Evolutionary conservation across 805 yeast species (phyloP).

Genomic region (Zygosaccharomyces gambellarensis): DNA sequence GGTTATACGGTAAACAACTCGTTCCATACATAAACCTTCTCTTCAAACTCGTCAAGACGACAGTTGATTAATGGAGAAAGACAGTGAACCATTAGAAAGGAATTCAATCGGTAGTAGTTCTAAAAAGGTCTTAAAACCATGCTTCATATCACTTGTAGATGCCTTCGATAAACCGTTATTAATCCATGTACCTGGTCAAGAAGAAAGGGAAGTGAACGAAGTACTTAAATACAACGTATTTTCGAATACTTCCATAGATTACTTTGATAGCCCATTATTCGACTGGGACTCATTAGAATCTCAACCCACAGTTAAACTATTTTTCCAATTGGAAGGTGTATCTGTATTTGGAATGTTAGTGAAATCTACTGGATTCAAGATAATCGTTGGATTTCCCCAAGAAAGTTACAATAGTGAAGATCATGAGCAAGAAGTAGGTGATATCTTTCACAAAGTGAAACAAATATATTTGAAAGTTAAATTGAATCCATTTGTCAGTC

Average conservation of each 20-base stretch:
- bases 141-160: slow-evolving; percentile 28
- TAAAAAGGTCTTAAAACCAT: slow-evolving; percentile 10
- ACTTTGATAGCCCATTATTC: slow-evolving; percentile 28
- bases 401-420: slow-evolving; percentile 10
- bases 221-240: slow-evolving; percentile 30
- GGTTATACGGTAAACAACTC: not conserved
- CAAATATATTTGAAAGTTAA: slow-evolving; percentile 24
- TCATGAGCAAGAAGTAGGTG: slow-evolving; percentile 10
- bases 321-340: slow-evolving; percentile 30
- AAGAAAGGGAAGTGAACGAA: slow-evolving; percentile 17
- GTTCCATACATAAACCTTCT: not conserved
- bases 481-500: slow-evolving; percentile 25
- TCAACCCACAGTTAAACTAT: slow-evolving; percentile 16
- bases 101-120: not conserved
- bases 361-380: slow-evolving; percentile 29
- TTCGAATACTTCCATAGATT: slow-evolving; percentile 33
- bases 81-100: not conserved
- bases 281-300: slow-evolving; percentile 21
- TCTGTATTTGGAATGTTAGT: slow-evolving; percentile 30
- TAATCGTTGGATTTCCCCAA: slow-evolving; percentile 26
- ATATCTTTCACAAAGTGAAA: slow-evolving; percentile 23
- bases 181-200: slow-evolving; percentile 21
- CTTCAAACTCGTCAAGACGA: not conserved
- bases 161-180: slow-evolving; percentile 26
- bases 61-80: not conserved